Base-by-base conservation (phyloP, 192 early-diverging fungal genomes). In the Phycomyces nitens region DNA sequence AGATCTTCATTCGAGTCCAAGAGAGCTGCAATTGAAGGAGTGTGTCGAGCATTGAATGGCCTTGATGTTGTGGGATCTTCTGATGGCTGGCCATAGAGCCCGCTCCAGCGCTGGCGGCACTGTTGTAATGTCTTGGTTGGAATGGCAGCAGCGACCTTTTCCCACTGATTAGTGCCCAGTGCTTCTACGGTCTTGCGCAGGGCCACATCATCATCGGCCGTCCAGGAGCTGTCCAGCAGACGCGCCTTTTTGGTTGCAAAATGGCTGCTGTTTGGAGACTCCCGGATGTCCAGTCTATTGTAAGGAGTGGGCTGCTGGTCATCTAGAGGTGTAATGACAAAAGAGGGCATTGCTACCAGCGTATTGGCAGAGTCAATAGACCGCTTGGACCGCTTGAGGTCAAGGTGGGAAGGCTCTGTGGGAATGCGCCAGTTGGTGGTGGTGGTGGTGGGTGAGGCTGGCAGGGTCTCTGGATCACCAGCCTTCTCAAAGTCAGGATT, bases 21-120 rank as follows among this genome's bases (percentile, higher is more conserved):
- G 24, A 69, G 39, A n/a, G 67, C 38, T 40, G 67, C 67, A 43
- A 73, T 73, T 15, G 71, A 58, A 26, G 71, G 71, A 5, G 71
- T 67, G 42, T 67, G 71, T 14, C 71, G 54, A 20, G 71, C 71
- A 44, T 71, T 53, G n/a, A 18, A 20, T 29, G 29, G 16, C 23
- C 47, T 6, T 0, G 65, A 18, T 47, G 18, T 18, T 2, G 44
- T 47, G 44, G 12, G 3, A 3, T 6, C 44, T 7, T 14, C 14
- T 10, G 44, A n/a, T 3, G 11, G 44, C 15, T 50, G 60, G 20
- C 61, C 54, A 9, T 42, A 49, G 40, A 58, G 54, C 16, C 53
- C 53, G 39, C 54, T 66, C 79, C 79, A 80, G 1, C 79, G 69
- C 44, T 80, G 77, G 14, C 79, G 62, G 27, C 79, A 80, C 60